Conservation (phyloP, 164 flowering plant species). For the Pachysandra terminalis region DNA sequence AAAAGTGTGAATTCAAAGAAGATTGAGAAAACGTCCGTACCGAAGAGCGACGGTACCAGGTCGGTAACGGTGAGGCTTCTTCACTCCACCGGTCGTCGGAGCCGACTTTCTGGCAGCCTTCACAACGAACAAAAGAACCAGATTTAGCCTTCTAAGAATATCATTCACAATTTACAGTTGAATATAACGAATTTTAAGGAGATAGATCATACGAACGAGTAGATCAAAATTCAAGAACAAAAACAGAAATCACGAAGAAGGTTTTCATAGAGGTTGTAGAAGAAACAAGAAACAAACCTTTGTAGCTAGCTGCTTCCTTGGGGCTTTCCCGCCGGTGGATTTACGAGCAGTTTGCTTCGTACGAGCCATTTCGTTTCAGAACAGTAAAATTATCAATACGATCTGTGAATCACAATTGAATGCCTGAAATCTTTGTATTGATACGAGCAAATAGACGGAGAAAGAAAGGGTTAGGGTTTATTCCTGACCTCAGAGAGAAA, state of each 20-base stretch:
- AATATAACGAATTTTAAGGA: too few relatives aligned
- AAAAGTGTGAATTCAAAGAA: not conserved
- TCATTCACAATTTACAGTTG: too few relatives aligned
- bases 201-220: too few relatives aligned
- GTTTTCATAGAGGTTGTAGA: not conserved
- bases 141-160: too few relatives aligned
- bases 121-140: not conserved
- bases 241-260: not conserved
- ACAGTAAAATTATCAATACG: not conserved
- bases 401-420: not conserved
- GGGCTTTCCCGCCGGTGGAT: slow-evolving; percentile 41
- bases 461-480: not conserved
- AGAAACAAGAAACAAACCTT: slow-evolving; percentile 15
- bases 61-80: slow-evolving; percentile 66
- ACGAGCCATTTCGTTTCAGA: slow-evolving; percentile 28
- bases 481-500: not conserved
- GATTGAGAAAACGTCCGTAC: slow-evolving; percentile 14
- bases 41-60: slow-evolving; percentile 74
- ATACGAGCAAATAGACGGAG: too few relatives aligned
- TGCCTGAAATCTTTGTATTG: too few relatives aligned
- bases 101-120: slow-evolving; percentile 60
- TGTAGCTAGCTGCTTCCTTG: slow-evolving; percentile 40
- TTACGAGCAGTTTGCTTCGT: slow-evolving; percentile 46
- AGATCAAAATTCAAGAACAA: too few relatives aligned
- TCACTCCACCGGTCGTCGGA: slow-evolving; percentile 66